phyloP scores from a whole-genome alignment of 495 filamentous ascomycete genomes.

The Aspergillus heteromorphus region DNA sequence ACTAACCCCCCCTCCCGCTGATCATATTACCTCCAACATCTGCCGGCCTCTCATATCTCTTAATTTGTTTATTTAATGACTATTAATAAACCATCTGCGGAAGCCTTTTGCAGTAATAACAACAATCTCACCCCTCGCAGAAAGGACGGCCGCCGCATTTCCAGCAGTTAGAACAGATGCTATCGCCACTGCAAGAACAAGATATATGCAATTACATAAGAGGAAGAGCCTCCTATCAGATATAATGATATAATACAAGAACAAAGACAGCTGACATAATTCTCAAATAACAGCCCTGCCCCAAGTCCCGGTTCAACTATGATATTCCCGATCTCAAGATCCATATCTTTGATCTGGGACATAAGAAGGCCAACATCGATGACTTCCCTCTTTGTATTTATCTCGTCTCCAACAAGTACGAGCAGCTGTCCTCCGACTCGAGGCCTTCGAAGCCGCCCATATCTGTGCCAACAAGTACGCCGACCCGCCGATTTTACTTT shows the following conservation, averaged over 20 bases:
- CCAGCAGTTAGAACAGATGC: slow-evolving; percentile 87
- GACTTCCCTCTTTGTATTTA: slow-evolving; percentile 98
- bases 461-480: slow-evolving; percentile 97
- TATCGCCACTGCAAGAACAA: slow-evolving; percentile 99
- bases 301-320: slow-evolving; percentile 99
- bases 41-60: no score
- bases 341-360: slow-evolving; percentile 98
- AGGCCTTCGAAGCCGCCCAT: slow-evolving; percentile 98
- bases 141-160: no score
- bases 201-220: slow-evolving; percentile 51
- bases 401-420: slow-evolving; percentile 99
- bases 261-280: slow-evolving; percentile 33
- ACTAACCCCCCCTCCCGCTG: no score
- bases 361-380: slow-evolving; percentile 96
- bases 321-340: slow-evolving; percentile 99
- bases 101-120: no score
- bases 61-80: no score
- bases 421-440: slow-evolving; percentile 97
- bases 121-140: no score
- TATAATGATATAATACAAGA: no score
- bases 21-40: no score
- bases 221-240: no score
- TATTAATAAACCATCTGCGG: no score
- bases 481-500: not conserved
- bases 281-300: slow-evolving; percentile 69